Percentiles rank a stretch among this genome's conserved stretches.
These are phyloP conservation scores for Suillus tomentosus DNA, from an alignment of 768 basidiomycete genomes.

Conservation along the genomic window DNA sequence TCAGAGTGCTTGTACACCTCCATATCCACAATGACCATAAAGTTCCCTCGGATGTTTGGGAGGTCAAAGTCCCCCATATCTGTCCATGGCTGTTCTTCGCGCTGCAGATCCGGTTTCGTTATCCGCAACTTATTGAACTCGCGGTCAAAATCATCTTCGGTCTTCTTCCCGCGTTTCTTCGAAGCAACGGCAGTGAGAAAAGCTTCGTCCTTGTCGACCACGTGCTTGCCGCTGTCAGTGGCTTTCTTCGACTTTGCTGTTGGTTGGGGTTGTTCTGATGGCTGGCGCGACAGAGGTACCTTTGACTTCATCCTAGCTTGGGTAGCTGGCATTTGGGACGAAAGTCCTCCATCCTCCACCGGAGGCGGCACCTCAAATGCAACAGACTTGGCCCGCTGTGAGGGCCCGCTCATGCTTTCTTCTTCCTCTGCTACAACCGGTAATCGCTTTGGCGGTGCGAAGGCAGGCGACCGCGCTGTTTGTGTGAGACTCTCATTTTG, in stretches of 20 bases:
- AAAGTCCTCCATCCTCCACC: background rate
- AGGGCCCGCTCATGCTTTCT: constrained; percentile 39
- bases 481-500: constrained; percentile 31
- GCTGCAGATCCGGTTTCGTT: constrained; percentile 57
- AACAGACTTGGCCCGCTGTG: constrained; percentile 4
- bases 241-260: constrained; percentile 17
- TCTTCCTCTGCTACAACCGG: constrained; percentile 58
- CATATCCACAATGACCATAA: constrained; percentile 76
- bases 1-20: constrained; percentile 46
- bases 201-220: constrained; percentile 58
- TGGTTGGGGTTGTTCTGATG: background rate
- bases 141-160: constrained; percentile 71
- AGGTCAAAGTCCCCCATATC: constrained; percentile 69
- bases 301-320: constrained; percentile 4
- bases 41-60: constrained; percentile 65
- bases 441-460: constrained; percentile 19
- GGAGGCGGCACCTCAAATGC: background rate
- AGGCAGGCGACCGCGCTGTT: constrained; percentile 18
- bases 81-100: constrained; percentile 55
- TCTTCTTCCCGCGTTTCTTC: constrained; percentile 65
- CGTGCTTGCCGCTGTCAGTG: constrained; percentile 7
- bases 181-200: constrained; percentile 78
- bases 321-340: background rate
- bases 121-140: constrained; percentile 81
- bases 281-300: background rate